Evolutionary conservation across 768 basidiomycete species (phyloP).

Genomic region (Serendipita vermifera): DNA sequence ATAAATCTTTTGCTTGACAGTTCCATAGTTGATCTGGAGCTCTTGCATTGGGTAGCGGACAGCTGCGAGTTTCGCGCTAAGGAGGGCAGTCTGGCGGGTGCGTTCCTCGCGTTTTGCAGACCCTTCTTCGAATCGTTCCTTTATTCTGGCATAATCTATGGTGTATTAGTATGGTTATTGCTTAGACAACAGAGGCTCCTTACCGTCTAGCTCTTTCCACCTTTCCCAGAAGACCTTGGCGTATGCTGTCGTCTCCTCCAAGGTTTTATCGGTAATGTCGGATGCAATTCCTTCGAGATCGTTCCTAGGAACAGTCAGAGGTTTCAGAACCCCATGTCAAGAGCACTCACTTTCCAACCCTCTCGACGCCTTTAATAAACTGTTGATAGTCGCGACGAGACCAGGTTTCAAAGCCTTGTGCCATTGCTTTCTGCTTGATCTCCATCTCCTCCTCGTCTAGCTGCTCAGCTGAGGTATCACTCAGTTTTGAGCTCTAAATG

Average conservation of each 20-base stretch:
- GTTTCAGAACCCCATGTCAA: background rate
- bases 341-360: slow-evolving; percentile 59
- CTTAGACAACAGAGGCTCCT: slow-evolving; percentile 17
- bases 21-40: slow-evolving; percentile 87
- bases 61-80: slow-evolving; percentile 69
- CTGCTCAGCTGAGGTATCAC: slow-evolving; percentile 83
- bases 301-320: slow-evolving; percentile 31
- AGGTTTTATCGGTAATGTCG: slow-evolving; percentile 74
- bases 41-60: slow-evolving; percentile 92
- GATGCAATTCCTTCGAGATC: slow-evolving; percentile 56
- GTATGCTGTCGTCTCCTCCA: slow-evolving; percentile 66
- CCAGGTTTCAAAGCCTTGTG: slow-evolving; percentile 82
- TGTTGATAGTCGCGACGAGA: slow-evolving; percentile 87
- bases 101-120: slow-evolving; percentile 82
- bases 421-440: slow-evolving; percentile 64
- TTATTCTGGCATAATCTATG: slow-evolving; percentile 65
- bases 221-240: slow-evolving; percentile 78
- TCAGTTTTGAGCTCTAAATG: too few relatives aligned
- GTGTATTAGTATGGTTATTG: background rate
- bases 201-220: slow-evolving; percentile 73
- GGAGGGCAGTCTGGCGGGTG: slow-evolving; percentile 62
- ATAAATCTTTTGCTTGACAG: slow-evolving; percentile 93
- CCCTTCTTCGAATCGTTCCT: slow-evolving; percentile 74
- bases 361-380: slow-evolving; percentile 66
- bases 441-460: slow-evolving; percentile 78